These are phyloP conservation scores for Dendryphion nanum DNA, from an alignment of 2,329 filamentous ascomycete species.

Conservation along the genomic window DNA sequence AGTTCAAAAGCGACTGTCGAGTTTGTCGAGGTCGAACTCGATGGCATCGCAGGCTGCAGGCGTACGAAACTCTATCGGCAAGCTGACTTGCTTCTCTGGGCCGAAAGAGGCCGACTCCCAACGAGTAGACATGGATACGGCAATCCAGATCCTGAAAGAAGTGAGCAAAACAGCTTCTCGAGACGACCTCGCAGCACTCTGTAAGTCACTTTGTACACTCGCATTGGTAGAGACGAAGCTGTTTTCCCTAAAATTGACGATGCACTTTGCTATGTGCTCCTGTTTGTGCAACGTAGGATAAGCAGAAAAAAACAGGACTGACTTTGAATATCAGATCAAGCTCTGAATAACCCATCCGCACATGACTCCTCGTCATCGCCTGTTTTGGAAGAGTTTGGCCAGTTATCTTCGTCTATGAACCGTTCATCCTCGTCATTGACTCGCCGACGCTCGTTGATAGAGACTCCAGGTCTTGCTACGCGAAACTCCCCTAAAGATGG, in stretches of 20 bases:
- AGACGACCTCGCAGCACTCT: conserved; percentile 47
- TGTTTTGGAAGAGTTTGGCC: no score
- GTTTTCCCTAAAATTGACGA: background rate
- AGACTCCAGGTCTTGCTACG: conserved; percentile 42
- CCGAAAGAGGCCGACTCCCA: conserved; percentile 30
- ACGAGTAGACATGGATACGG: conserved; percentile 44
- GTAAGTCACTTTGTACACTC: conserved; percentile 21
- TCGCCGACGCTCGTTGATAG: conserved; percentile 39
- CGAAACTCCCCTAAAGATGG: conserved; percentile 30
- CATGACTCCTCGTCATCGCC: no score
- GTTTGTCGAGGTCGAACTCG: conserved; percentile 23
- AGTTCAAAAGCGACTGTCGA: conserved; percentile 23
- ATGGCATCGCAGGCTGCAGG: conserved; percentile 23
- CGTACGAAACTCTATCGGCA: conserved; percentile 20
- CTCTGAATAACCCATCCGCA: no score
- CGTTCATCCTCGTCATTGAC: conserved; percentile 29
- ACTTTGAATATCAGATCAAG: conserved; percentile 21
- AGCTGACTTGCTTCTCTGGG: conserved; percentile 20
- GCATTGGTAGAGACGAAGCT: background rate
- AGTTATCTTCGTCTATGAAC: conserved; percentile 19
- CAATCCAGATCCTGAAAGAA: conserved; percentile 47
- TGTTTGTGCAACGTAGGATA: no score
- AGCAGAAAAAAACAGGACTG: no score
- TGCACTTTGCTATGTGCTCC: background rate
- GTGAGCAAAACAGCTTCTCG: conserved; percentile 49